Base-by-base conservation (phyloP, 2,329 filamentous ascomycete genomes). In the Fusarium mundagurra region DNA sequence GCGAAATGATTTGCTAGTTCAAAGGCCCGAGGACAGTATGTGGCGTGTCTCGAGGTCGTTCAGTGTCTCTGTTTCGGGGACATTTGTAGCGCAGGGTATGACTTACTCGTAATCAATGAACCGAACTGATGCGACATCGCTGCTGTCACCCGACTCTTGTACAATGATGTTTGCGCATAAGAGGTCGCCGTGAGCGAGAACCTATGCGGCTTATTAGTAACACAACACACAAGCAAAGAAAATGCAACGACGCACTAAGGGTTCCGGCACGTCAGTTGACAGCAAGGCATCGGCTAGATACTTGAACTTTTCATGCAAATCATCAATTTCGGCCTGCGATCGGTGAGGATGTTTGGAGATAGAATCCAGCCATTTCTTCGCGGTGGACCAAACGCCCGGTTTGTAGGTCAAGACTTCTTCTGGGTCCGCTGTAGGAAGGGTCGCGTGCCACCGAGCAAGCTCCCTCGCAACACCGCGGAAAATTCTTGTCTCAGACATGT, bases 81-180 rank as follows among this genome's bases (percentile, higher is more conserved):
- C 45, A 31, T 50, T n/a, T 43, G 50, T 36, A 41, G 51, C 16
- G 18, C 20, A 50, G 33, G 50, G 64, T 67, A 20, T 48, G 29
- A 67, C 74, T 60, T 63, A 76, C 74, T 76, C 74, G 66, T 76
- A 76, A 44, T 76, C 74, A 36, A 76, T 76, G 64, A 76, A 76
- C 14, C 70, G 70, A 8, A 76, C 72, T 34, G 72, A 68, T 29
- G 69, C 61, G 20, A 57, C 53, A 33, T 63, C 47, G 4, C 34
- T 58, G 41, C n/a, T n/a, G 16, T 51, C 51, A 55, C n/a, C 47
- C 47, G 47, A 38, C n/a, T 55, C 53, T 29, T 76, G 74, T 39
- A 75, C 54, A 53, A 76, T 76, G 38, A 76, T 76, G 41, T 76
- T 76, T 22, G 69, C 74, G 39, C 66, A 75, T 34, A 76, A 55